Conservation (phyloP, 257 asterid species). For the Solanum ossicruentum region DNA sequence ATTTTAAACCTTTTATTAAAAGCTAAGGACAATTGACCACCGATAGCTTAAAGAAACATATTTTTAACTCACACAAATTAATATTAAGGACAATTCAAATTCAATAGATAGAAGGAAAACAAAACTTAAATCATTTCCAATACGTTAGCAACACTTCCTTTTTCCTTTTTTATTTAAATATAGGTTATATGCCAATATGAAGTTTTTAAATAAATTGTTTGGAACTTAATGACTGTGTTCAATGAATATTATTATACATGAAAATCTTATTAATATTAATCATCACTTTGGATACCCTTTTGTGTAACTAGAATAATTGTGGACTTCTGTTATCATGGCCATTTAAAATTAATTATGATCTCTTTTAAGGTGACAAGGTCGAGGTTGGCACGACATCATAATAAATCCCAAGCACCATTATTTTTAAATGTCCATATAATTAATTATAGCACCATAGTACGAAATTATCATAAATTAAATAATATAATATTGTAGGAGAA, state of each 20-base stretch:
- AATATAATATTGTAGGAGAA: background rate
- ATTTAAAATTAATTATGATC: background rate
- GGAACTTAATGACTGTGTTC: background rate
- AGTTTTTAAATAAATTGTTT: background rate
- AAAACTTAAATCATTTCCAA: background rate
- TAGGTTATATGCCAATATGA: too few relatives aligned
- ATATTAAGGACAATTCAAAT: too few relatives aligned
- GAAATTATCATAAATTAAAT: background rate
- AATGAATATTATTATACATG: background rate
- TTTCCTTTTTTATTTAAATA: too few relatives aligned
- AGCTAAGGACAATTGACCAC: too few relatives aligned
- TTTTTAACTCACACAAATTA: too few relatives aligned
- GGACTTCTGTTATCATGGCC: background rate
- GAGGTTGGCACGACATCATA: slow-evolving; percentile 33
- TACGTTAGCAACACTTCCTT: too few relatives aligned
- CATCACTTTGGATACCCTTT: background rate
- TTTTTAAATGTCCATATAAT: background rate
- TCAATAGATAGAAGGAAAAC: too few relatives aligned
- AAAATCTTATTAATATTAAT: background rate
- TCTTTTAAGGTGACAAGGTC: slow-evolving; percentile 9
- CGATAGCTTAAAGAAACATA: too few relatives aligned
- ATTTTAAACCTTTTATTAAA: too few relatives aligned
- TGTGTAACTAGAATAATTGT: background rate
- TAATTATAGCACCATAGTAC: background rate
- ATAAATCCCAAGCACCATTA: background rate